Percentiles rank a stretch among this genome's conserved stretches.
Evolutionary conservation across 768 basidiomycete genomes (phyloP).

Genomic region (Glaciozyma antarctica): DNA sequence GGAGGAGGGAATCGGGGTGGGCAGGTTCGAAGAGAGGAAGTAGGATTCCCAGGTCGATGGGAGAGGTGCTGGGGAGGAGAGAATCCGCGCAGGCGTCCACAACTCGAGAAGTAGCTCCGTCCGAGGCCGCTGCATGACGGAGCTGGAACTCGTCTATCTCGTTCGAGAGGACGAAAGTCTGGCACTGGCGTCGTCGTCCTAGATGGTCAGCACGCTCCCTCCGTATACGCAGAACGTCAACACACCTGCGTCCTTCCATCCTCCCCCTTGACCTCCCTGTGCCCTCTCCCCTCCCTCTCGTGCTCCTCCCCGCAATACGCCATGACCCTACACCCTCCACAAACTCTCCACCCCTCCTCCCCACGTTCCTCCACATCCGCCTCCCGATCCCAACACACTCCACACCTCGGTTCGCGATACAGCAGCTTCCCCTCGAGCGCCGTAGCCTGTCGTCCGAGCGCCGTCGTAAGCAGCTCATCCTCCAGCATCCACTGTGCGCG

Average conservation of each 20-base stretch:
- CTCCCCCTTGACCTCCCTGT: background rate
- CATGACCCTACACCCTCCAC: conserved; percentile 6
- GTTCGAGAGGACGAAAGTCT: conserved; percentile 9
- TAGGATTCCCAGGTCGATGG: conserved; percentile 9
- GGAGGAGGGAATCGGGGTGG: conserved; percentile 2
- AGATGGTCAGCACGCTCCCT: background rate
- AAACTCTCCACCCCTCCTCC: conserved; percentile 5
- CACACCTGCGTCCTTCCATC: conserved; percentile 16
- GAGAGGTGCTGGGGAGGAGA: conserved; percentile 1
- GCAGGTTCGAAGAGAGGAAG: background rate
- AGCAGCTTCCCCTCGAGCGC: conserved; percentile 9
- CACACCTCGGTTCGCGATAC: conserved; percentile 16
- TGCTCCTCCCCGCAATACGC: conserved; percentile 8
- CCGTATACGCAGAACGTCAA: background rate
- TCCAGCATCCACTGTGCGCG: conserved; percentile 8
- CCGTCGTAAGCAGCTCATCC: conserved; percentile 16
- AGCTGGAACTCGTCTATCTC: conserved; percentile 21
- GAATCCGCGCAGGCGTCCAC: conserved; percentile 15
- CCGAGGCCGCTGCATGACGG: background rate
- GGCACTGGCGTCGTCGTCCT: conserved; percentile 5
- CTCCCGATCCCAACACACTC: conserved; percentile 18
- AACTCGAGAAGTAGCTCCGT: background rate
- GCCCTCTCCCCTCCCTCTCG: background rate
- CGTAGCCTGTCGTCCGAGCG: conserved; percentile 4
- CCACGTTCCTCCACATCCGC: conserved; percentile 3